Evolutionary conservation across 2,329 filamentous ascomycete genomes (phyloP), one percentile per base, ranked within the genome.

Genomic region (Calonectria pauciramosa): DNA sequence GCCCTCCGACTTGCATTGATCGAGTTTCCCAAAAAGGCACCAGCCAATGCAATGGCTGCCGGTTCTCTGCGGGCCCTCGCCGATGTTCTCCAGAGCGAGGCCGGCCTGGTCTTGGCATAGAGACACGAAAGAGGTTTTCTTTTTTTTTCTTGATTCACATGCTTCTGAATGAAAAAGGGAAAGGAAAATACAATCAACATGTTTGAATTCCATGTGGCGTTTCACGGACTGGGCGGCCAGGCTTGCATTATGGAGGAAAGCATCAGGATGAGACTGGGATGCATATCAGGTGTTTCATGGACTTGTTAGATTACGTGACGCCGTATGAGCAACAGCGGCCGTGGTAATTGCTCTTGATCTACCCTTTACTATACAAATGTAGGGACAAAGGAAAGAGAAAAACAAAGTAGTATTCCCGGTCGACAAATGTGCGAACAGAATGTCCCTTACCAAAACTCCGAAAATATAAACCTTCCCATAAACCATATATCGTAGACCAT

Each of bases 1-100:
- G 92, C 95, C 1, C 83, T 98, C 77, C 89, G 92, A 47, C 88
- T 91, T 67, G 94, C 94, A 0, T 86, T 96, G 32, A 84, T 97
- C n/a, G 93, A 95, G 16, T 93, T 97, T 64, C 95, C 95, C 0
- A 86, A 86, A 32, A 88, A 86, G 71, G 89, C 88, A 1, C 84
- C 86, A 2, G 83, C 86, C 26, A 87, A 88, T 68, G 88, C 87
- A 1, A 84, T 87, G 1, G 90, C 89, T 1, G 89, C 89, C 2
- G 86, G 86, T 49, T 89, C 89, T 7, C 81, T 93, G 56, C 83
- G 86, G 70, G 90, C 91, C 0, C 81, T 92, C 56, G 90, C 87
- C 2, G 88, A 91, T 73, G 84, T 91, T 16, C 83, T 92, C n/a
- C 86, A 86, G 75, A 84, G 84, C 49, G 88, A 90, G 74, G 85